phyloP scores from a whole-genome alignment of 805 yeast species.

The Wickerhamiella kurtzmanii region DNA sequence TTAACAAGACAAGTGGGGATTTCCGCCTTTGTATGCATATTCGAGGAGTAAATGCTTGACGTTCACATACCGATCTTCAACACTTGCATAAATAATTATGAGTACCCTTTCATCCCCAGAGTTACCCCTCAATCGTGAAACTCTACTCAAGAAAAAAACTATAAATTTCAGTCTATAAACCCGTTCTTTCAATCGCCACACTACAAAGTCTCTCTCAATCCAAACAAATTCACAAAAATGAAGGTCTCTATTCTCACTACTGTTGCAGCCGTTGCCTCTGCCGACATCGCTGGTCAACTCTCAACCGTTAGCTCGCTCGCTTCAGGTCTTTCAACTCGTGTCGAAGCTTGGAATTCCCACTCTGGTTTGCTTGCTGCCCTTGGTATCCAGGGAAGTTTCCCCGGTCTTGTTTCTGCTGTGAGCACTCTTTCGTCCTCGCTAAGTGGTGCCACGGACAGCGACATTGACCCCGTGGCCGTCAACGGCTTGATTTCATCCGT shows the following conservation, averaged over 20 bases:
- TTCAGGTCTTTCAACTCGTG: not conserved
- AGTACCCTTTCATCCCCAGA: not conserved
- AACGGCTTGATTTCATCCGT: slow-evolving; percentile 8
- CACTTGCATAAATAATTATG: too few species aligned
- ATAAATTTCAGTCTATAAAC: too few species aligned
- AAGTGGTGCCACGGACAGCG: slow-evolving; percentile 5
- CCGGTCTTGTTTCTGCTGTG: slow-evolving; percentile 3
- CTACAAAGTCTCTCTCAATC: too few species aligned
- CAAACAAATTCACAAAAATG: slow-evolving; percentile 7
- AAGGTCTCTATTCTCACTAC: slow-evolving; percentile 14
- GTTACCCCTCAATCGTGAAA: not conserved
- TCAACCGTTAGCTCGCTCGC: not conserved
- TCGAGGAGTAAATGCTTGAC: too few species aligned
- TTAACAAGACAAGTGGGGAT: too few species aligned
- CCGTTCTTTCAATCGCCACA: too few species aligned
- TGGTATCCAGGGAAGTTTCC: slow-evolving; percentile 8
- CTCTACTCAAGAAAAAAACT: too few species aligned
- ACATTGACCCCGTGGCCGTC: slow-evolving; percentile 6
- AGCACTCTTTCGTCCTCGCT: not conserved
- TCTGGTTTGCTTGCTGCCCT: slow-evolving; percentile 12
- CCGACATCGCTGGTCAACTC: not conserved
- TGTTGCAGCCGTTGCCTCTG: slow-evolving; percentile 1
- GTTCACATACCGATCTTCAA: too few species aligned
- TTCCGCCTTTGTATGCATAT: too few species aligned
- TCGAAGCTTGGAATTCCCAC: slow-evolving; percentile 5